Base-by-base conservation (phyloP, 495 filamentous ascomycete species). In the Penicillium coffeae region DNA sequence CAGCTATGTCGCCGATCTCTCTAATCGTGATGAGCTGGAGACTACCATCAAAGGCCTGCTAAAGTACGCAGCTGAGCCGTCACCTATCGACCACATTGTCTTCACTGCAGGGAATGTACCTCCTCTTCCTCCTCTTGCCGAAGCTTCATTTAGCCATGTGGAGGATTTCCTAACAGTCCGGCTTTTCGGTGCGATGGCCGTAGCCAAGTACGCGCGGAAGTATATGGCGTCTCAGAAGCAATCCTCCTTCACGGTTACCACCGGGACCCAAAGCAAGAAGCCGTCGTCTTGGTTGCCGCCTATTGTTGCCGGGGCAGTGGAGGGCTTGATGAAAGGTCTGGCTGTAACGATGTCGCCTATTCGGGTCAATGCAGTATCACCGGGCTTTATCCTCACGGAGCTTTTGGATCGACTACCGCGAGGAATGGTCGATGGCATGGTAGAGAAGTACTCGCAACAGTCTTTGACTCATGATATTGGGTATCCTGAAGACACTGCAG, bases 291-390 rank as follows among this genome's bases (percentile, higher is more conserved):
- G 72, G 14, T 77, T 74, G 69, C 52, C 58, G 0, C 52, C 71
- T 1, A 70, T 70, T 10, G 60, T 56, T 40, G 64, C 63, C 45
- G 73, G 64, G 58, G 36, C 47, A 63, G 12, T 65, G 44, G 50
- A 70, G 16, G 76, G 74, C 12, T 49, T 84, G 40, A 62, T 64
- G 47, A 64, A 72, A 1, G 75, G 69, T 12, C 54, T 87, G 21
- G 83, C 83, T 3, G 50, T 85, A 2, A 80, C 81, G 38, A 45
- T 87, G 39, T 64, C 64, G 44, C 84, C 85, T 0, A 51, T 84
- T 0, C 63, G 85, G 1, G 80, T 85, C 20, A 88, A 87, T 60
- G 49, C 66, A 3, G 78, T 87, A 0, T 61, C 64, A 38, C 78
- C 80, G 0, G 83, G 83, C 0, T 58, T 60, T 25, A 73, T 87